Base-by-base conservation (phyloP, 1,284 basidiomycete species). In the Trichosporon inkin region DNA sequence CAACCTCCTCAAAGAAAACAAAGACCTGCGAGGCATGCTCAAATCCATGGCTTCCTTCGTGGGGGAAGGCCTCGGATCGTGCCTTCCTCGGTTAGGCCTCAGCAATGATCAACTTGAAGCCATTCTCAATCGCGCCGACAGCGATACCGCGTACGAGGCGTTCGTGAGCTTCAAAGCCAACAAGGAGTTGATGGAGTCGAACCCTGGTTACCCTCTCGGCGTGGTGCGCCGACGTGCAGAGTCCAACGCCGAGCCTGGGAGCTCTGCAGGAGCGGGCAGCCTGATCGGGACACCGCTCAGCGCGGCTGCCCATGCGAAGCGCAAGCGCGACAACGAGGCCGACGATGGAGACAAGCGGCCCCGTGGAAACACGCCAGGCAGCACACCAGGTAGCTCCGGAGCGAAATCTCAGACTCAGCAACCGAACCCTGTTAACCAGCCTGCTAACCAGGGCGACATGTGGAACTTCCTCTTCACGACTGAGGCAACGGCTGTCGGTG, bases 1-100 rank as follows among this genome's bases (percentile, higher is more conserved):
- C 86, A 90, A 91, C 75, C 81, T 95, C 62, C 88, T 95, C 84
- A 81, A 86, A 47, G 92, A 95, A 80, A 95, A 95, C 72, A 85
- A 90, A 62, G 84, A 86, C 10, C 83, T 95, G 53, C 86, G 92
- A 35, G 84, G 83, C 62, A 82, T 95, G 64, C 82, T 95, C 56
- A 85, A 86, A 66, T 86, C 81, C 65, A 82, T 95, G 36, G 83
- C 86, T 37, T 79, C 82, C 1, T 94, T 94, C 72, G 88, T 95
- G 53, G 90, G 89, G 10, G 91, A 93, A 55, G 76, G 75, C 22
- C 66, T 56, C 85, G 90, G 53, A 74, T 92, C 68, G 73, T 93
- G 63, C 83, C 68, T 79, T 2, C 75, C 88, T 22, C 87, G 89
- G 67, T 82, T 92, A 6, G 90, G 91, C 11, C 86, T 86, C 82